These are phyloP conservation scores for Trypethelium eluteriae DNA, from an alignment of 495 filamentous ascomycete species.

Conservation along the genomic window DNA sequence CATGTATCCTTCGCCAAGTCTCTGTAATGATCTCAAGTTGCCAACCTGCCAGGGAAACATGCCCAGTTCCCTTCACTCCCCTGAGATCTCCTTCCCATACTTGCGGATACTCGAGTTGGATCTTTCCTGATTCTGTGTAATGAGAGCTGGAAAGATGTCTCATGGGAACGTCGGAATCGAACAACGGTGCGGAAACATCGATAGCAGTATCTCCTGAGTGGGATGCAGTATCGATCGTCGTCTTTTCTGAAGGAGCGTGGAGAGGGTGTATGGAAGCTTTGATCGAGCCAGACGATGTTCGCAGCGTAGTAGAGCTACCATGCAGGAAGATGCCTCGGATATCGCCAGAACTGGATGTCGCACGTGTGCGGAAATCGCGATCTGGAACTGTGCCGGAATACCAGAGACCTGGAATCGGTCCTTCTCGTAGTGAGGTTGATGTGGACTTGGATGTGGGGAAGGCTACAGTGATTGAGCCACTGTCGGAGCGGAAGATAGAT, in stretches of 20 bases:
- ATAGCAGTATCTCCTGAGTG: conserved; percentile 23
- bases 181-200: conserved; percentile 21
- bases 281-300: conserved; percentile 24
- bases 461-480: conserved; percentile 26
- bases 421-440: not conserved
- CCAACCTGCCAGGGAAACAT: not conserved
- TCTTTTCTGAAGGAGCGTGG: conserved; percentile 14
- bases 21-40: not conserved
- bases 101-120: conserved; percentile 31
- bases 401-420: not conserved
- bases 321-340: conserved; percentile 31
- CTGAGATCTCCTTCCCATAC: conserved; percentile 29
- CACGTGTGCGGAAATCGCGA: conserved; percentile 28
- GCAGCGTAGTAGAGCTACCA: conserved; percentile 24
- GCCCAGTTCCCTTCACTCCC: not conserved
- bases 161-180: conserved; percentile 15
- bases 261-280: conserved; percentile 27
- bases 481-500: conserved; percentile 23
- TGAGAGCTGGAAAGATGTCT: conserved; percentile 25
- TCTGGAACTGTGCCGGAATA: conserved; percentile 20
- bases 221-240: conserved; percentile 23
- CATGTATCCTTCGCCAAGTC: not conserved
- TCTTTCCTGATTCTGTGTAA: conserved; percentile 21
- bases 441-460: conserved; percentile 17
- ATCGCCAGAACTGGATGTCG: conserved; percentile 23